phyloP scores from a whole-genome alignment of 2,329 filamentous ascomycete species.

The Hypoxylon sp. region DNA sequence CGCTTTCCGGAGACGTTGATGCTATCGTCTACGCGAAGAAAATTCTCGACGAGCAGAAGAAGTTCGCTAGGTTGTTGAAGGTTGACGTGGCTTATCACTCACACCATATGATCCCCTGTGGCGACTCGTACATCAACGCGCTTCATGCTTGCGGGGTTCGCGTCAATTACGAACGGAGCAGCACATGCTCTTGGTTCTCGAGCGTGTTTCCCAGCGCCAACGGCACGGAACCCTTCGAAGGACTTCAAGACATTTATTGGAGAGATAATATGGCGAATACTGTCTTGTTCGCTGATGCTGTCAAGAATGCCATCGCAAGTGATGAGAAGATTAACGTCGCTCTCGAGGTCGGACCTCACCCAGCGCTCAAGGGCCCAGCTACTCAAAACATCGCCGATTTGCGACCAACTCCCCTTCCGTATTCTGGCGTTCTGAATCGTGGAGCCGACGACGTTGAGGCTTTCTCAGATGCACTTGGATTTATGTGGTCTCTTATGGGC shows the following conservation, averaged over 20 bases:
- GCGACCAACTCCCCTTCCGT: too few species aligned
- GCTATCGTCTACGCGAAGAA: constrained; percentile 2
- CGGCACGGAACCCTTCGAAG: constrained; percentile 12
- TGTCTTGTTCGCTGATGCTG: constrained; percentile 55
- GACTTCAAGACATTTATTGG: constrained; percentile 50
- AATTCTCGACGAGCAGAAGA: constrained; percentile 9
- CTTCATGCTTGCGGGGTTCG: constrained; percentile 1
- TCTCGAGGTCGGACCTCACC: constrained; percentile 56
- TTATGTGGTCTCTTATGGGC: too few species aligned
- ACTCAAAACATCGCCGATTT: too few species aligned
- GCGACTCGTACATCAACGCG: constrained; percentile 9
- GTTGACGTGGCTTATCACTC: constrained; percentile 27
- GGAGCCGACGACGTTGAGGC: too few species aligned
- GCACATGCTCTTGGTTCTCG: constrained; percentile 34
- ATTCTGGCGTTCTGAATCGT: too few species aligned
- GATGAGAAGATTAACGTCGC: constrained; percentile 40
- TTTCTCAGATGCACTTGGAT: too few species aligned
- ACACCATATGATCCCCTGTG: constrained; percentile 13
- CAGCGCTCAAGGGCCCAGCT: constrained; percentile 52
- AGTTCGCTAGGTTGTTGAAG: constrained; percentile 1
- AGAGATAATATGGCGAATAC: constrained; percentile 53
- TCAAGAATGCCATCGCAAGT: too few species aligned
- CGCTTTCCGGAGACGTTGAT: constrained; percentile 24
- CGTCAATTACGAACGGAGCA: constrained; percentile 6
- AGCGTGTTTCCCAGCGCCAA: too few species aligned